Evolutionary conservation across 2,329 filamentous ascomycete species (phyloP).

Genomic region (Apiospora rasikravindrae): DNA sequence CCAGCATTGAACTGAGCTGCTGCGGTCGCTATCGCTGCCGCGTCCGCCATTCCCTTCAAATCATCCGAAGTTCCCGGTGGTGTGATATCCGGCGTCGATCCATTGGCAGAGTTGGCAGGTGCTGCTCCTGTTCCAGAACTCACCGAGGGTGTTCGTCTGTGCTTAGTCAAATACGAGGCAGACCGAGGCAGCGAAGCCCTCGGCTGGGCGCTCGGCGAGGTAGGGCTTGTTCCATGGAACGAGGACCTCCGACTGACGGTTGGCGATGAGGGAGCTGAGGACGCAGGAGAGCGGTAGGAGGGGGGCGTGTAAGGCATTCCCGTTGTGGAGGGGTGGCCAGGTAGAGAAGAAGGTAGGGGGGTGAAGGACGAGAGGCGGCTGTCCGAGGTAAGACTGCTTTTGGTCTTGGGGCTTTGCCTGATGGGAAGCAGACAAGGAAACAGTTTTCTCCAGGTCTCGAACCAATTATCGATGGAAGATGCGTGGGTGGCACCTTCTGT

Average conservation of each 20-base stretch:
- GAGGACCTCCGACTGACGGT: constrained; percentile 64
- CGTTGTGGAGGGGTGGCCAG: constrained; percentile 39
- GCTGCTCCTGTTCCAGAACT: constrained; percentile 21
- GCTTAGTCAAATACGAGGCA: constrained; percentile 68
- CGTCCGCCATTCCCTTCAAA: constrained; percentile 48
- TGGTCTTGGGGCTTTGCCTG: constrained; percentile 32
- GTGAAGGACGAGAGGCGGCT: constrained; percentile 28
- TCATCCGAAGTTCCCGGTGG: constrained; percentile 57
- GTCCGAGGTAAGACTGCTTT: constrained; percentile 33
- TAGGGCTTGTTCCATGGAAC: constrained; percentile 42
- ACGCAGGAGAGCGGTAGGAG: constrained; percentile 67
- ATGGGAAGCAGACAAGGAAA: constrained; percentile 36
- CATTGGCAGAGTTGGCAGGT: constrained; percentile 32
- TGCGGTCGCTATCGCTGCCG: constrained; percentile 56
- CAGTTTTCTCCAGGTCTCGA: constrained; percentile 34
- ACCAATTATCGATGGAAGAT: constrained; percentile 31
- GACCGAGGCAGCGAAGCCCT: constrained; percentile 66
- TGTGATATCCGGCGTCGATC: constrained; percentile 47
- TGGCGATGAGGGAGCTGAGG: constrained; percentile 62
- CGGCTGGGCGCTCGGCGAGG: constrained; percentile 37
- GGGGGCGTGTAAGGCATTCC: constrained; percentile 91
- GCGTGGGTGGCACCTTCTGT: constrained; percentile 26
- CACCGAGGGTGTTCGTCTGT: constrained; percentile 63
- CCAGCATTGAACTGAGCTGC: constrained; percentile 35
- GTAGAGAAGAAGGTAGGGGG: constrained; percentile 31